Evolutionary conservation across 2,329 filamentous ascomycete genomes (phyloP).

Genomic region (Capronia epimyces): DNA sequence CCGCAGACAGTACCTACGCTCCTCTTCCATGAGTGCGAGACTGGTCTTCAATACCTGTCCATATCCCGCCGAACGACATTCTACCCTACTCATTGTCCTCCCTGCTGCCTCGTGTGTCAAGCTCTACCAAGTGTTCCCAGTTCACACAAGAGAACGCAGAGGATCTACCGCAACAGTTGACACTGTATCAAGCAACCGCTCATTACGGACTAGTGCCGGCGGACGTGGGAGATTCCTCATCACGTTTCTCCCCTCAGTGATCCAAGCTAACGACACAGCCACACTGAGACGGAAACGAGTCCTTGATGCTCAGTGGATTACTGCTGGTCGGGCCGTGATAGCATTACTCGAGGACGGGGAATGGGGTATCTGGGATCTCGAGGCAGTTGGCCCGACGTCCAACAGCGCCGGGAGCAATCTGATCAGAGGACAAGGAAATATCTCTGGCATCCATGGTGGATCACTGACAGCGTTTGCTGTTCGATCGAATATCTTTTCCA

Average conservation of each 20-base stretch:
- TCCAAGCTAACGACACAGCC: constrained; percentile 29
- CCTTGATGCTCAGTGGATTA: constrained; percentile 44
- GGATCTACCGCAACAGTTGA: constrained; percentile 33
- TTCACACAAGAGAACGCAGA: constrained; percentile 31
- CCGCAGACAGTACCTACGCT: constrained; percentile 45
- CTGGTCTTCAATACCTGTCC: constrained; percentile 52
- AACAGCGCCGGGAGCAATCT: constrained; percentile 35
- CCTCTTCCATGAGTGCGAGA: constrained; percentile 42
- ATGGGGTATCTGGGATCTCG: constrained; percentile 48
- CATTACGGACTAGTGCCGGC: constrained; percentile 24
- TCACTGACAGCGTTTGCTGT: constrained; percentile 41
- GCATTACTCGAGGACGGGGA: constrained; percentile 44
- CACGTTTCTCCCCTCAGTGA: constrained; percentile 40
- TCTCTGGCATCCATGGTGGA: constrained; percentile 38
- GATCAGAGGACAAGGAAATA: constrained; percentile 35
- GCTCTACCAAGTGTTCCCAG: constrained; percentile 52
- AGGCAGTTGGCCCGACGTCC: constrained; percentile 39
- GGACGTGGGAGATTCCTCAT: constrained; percentile 42
- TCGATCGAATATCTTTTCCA: constrained; percentile 12
- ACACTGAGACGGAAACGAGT: constrained; percentile 39
- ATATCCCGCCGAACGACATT: constrained; percentile 50
- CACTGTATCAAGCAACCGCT: constrained; percentile 22
- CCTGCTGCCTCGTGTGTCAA: constrained; percentile 49
- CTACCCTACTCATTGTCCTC: constrained; percentile 52
- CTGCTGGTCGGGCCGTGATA: constrained; percentile 42